These are phyloP conservation scores for Aspergillus intermedius DNA, from an alignment of 2,329 filamentous ascomycete species.

Conservation along the genomic window DNA sequence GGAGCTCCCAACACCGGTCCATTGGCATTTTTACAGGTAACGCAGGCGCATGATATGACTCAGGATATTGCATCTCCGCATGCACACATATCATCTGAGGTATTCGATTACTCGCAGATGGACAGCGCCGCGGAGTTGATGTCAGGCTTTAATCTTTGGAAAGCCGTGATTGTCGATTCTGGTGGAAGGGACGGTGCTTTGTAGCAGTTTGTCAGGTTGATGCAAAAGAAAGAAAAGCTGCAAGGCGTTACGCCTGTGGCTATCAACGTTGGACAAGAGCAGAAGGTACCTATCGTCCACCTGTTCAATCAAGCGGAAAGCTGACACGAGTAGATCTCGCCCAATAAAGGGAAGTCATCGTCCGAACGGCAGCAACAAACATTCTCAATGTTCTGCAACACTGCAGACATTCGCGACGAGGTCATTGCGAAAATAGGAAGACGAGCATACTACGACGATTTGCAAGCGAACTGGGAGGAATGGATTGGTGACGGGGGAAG, in stretches of 20 bases:
- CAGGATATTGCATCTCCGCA: constrained; percentile 4
- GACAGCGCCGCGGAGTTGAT: constrained; percentile 6
- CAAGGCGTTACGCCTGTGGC: constrained; percentile 3
- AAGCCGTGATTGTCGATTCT: constrained; percentile 14
- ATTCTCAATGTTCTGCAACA: constrained; percentile 8
- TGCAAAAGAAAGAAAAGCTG: constrained; percentile 2
- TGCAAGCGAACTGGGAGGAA: constrained; percentile 3
- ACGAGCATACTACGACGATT: constrained; percentile 3
- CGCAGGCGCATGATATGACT: constrained; percentile 11
- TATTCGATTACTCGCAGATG: constrained; percentile 7
- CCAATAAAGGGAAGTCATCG: constrained; percentile 1
- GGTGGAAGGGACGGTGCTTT: constrained; percentile 8
- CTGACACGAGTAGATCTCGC: not conserved
- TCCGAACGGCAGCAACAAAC: not conserved
- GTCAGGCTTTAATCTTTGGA: constrained; percentile 1
- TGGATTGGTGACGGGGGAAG: constrained; percentile 6
- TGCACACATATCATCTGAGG: constrained; percentile 3
- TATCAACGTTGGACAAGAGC: constrained; percentile 11
- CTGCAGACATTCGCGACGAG: constrained; percentile 8
- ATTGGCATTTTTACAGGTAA: constrained; percentile 22
- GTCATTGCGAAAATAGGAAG: not conserved
- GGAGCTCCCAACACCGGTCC: constrained; percentile 12
- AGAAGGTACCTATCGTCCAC: constrained; percentile 8
- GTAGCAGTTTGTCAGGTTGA: not conserved
- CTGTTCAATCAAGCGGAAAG: not conserved